A percentile compares a stretch with the other conserved stretches of the same genome.
Evolutionary conservation across 208 protist species (phyloP).

Genomic region (Trypanosoma cruzi): DNA sequence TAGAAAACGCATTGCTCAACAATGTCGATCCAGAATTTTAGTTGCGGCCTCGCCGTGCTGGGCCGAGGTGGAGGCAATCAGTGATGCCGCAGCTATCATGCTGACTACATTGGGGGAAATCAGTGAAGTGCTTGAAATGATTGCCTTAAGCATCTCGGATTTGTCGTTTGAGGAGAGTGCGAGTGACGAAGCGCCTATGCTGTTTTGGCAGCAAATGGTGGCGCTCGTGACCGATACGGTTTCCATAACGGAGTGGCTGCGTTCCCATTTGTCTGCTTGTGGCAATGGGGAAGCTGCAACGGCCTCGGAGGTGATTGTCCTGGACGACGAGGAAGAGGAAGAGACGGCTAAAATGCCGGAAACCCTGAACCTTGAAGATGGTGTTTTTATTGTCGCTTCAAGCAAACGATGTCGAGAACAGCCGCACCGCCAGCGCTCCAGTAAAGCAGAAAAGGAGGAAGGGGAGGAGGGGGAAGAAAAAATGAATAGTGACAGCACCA

Average conservation of each 20-base stretch:
- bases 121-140: slow-evolving; percentile 1
- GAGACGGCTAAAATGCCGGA: not conserved
- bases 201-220: slow-evolving; percentile 24
- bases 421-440: not conserved
- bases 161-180: not conserved
- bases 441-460: not conserved
- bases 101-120: not conserved
- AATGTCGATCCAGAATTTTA: not conserved
- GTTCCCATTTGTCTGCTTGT: not conserved
- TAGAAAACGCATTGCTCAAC: slow-evolving; percentile 9
- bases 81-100: not conserved
- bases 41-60: not conserved
- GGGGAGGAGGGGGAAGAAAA: not conserved
- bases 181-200: not conserved
- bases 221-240: slow-evolving; percentile 10
- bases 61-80: not conserved
- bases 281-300: not conserved
- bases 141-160: not conserved
- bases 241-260: slow-evolving; percentile 2
- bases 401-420: not conserved
- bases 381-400: not conserved
- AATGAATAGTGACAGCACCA: not conserved
- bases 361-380: not conserved
- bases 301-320: not conserved
- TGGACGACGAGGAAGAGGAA: slow-evolving; percentile 1